Base-by-base conservation (phyloP, 495 filamentous ascomycete species). In the Penicillium bialowiezense region DNA sequence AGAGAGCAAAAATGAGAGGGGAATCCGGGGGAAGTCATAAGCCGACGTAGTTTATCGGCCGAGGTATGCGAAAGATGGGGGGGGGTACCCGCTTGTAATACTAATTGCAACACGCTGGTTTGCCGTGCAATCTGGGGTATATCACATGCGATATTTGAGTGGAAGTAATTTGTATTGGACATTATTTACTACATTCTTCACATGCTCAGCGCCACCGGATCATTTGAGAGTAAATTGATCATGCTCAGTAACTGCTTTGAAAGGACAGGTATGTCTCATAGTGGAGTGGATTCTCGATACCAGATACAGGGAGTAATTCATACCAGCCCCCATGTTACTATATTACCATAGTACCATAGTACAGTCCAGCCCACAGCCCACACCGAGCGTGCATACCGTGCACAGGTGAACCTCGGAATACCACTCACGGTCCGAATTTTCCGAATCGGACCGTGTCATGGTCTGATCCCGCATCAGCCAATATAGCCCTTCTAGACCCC, bases 11-110 rank as follows among this genome's bases (percentile, higher is more conserved):
- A 32, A 32, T 7, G 10, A 3, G 29, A 32, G 53, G 43, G 41
- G 41, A 38, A 50, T 44, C 41, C 41, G 40, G 51, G 39, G 44
- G 42, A 45, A 47, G 34, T 65, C 62, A 63, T 51, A 65, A 54
- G 62, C 60, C 59, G 59, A 61, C 54, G 44, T 13, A 4, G 35
- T 29, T 44, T 65, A 64, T 69, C 65, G 65, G 65, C 65, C 65
- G 65, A 69, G 65, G 65, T 52, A 52, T n/a, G 44, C 36, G 48
- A 31, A 41, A 24, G 44, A 41, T 37, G 39, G 48, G 41, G 38
- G 31, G 36, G 19, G 26, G 19, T 48, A 41, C 15, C 42, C 26
- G 23, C 29, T 31, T 50, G 32, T 18, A 45, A 35, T 44, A 42
- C 23, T 62, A 62, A 62, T 59, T 40, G 43, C 32, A 40, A 20